Base-by-base conservation (phyloP, 2,329 filamentous ascomycete species). In the Colletotrichum cereale region DNA sequence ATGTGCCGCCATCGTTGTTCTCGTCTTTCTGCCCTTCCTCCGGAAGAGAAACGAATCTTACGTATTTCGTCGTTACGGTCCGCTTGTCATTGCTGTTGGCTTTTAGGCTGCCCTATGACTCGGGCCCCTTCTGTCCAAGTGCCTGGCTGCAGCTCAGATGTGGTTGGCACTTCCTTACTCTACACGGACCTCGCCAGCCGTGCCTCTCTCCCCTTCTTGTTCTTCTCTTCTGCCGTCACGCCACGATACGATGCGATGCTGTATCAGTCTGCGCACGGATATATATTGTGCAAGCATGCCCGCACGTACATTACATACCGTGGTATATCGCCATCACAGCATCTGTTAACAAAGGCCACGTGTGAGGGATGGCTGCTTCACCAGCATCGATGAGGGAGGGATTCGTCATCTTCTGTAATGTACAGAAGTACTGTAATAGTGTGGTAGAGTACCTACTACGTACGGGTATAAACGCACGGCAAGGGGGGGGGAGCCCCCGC, bases 401-500 rank as follows among this genome's bases (percentile, higher is more conserved):
- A 61, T 61, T 21, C 36, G 29, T 47, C 42, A 61, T 48, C 57
- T 21, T 14, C 21, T 29, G 21, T n/a, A 47, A 47, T 11, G 40
- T 42, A 42, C 40, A 5, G 5, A 21, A 42, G 40, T 42, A 42
- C 38, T 16, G 18, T 29, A 24, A 6, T 21, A 29, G 40, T 34
- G 31, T n/a, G n/a, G n/a, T n/a, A n/a, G n/a, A n/a, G n/a, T n/a
- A n/a, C n/a, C n/a, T n/a, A n/a, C n/a, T n/a, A n/a, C n/a, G n/a
- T 14, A 14, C n/a, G 26, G 44, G 21, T 64, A 34, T 60, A 68
- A 75, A 73, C 73, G 70, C 68, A 73, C 67, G 62, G 60, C 72
- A 71, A 40, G 24, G 53, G 55, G 38, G 47, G 34, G 64, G 76
- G 76, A 75, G 24, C 50, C 64, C 56, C 68, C 68, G 68, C 68